Evolutionary conservation across 768 basidiomycete species (phyloP), one percentile per base, ranked within the genome.

Genomic region (Saitozyma sp.): DNA sequence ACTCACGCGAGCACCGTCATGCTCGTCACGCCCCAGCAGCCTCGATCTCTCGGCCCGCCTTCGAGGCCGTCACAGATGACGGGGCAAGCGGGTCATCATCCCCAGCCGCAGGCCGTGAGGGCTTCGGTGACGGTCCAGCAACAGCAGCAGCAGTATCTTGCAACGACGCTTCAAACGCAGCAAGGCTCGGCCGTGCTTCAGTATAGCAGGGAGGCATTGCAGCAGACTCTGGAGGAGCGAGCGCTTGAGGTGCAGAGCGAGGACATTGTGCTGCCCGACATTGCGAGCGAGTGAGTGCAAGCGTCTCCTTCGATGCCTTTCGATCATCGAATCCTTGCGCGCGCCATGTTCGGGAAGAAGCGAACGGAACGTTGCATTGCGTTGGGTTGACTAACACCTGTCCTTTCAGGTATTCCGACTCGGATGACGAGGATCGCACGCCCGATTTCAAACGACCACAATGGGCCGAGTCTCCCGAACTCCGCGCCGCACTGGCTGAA

Each of bases 401-500:
- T 14, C 29, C 37, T 9, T 29, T 3, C 54, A 81, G 81, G 72
- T 98, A 97, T 79, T 96, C 93, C 6, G 91, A 76, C 40, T 96
- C 93, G 6, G 95, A 92, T 50, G 92, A 94, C 68, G 92, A 94
- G 76, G 87, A 88, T 67, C 86, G 88, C 17, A 84, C 84, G 48
- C 58, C 50, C 83, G 88, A 86, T 85, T 88, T 62, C 91, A 91
- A 2, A 83, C 85, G 72, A 40, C 74, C 74, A 6, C 43, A 50
- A 20, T 97, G 95, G 95, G 91, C 93, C 0, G 90, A 94, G 76
- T 92, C 91, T 29, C 93, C 93, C 10, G 88, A 89, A 71, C 84
- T 97, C 38, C 84, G 86, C 13, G 85, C 87, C 62, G 90, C 90
- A 2, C 83, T 97, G 57, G 83, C 89, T 67, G 83, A 84, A 54